phyloP scores from a whole-genome alignment of 805 yeast genomes.

The Vanderwaltozyma yarrowii region DNA sequence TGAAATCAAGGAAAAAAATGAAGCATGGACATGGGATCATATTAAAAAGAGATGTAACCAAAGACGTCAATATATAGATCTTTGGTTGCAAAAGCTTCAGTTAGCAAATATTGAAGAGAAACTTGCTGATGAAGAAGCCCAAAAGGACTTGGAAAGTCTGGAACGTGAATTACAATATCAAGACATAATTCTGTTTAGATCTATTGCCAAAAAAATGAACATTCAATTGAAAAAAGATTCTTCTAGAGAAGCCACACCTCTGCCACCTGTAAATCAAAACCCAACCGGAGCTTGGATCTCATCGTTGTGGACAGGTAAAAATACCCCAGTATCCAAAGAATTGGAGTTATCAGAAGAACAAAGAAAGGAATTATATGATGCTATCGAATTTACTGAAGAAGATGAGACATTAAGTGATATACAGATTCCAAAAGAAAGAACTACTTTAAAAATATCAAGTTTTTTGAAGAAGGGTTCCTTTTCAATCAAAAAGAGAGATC shows the following conservation, averaged over 20 bases:
- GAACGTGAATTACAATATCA: constrained; percentile 59
- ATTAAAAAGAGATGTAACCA: constrained; percentile 63
- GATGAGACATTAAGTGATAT: constrained; percentile 34
- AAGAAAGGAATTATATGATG: constrained; percentile 78
- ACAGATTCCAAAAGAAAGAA: constrained; percentile 64
- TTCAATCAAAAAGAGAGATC: constrained; percentile 35
- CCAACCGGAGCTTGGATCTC: constrained; percentile 42
- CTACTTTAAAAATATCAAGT: constrained; percentile 57
- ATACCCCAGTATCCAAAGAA: constrained; percentile 26
- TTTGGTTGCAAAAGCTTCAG: constrained; percentile 56
- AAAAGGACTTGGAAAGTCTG: constrained; percentile 36
- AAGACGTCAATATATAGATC: constrained; percentile 50
- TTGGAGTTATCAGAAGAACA: constrained; percentile 74
- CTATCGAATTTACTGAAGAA: constrained; percentile 80
- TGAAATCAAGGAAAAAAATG: constrained; percentile 73
- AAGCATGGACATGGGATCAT: constrained; percentile 83
- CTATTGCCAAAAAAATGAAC: constrained; percentile 60
- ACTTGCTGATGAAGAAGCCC: constrained; percentile 29
- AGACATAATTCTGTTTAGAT: constrained; percentile 76
- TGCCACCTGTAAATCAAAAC: background rate
- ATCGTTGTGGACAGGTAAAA: constrained; percentile 50
- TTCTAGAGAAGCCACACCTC: constrained; percentile 8
- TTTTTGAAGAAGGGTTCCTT: constrained; percentile 70
- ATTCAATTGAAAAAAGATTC: constrained; percentile 39
- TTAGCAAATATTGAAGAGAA: constrained; percentile 24